Evolutionary conservation across 2,329 filamentous ascomycete species (phyloP).

Genomic region (Alternaria sp.): DNA sequence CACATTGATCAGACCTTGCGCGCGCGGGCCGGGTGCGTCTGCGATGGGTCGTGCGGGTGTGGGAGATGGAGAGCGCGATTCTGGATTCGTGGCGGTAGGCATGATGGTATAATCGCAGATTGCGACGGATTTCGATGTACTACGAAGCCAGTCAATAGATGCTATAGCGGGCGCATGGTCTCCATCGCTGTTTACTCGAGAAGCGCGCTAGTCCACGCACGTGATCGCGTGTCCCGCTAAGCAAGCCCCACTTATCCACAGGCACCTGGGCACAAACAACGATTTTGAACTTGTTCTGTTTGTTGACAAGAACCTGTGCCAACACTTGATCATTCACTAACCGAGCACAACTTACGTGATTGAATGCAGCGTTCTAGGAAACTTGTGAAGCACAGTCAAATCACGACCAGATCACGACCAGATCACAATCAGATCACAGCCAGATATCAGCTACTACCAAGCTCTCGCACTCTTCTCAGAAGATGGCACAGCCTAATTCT

Average conservation of each 20-base stretch:
- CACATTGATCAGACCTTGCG: constrained; percentile 64
- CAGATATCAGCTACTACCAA: neutral
- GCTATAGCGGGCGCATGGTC: neutral
- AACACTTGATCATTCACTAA: neutral
- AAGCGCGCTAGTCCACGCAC: constrained; percentile 18
- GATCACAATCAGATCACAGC: neutral
- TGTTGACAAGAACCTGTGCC: neutral
- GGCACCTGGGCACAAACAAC: neutral
- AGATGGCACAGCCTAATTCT: neutral
- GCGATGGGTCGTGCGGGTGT: constrained; percentile 60
- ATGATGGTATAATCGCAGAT: constrained; percentile 19
- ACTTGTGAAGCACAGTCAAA: neutral
- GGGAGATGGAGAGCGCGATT: constrained; percentile 57
- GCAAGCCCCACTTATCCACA: constrained; percentile 6
- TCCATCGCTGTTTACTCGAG: constrained; percentile 15
- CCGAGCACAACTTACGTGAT: neutral
- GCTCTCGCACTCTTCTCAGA: neutral
- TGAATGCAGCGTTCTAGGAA: neutral
- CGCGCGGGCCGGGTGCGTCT: constrained; percentile 64
- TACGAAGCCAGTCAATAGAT: neutral
- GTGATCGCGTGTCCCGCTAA: constrained; percentile 16
- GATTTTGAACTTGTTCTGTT: neutral
- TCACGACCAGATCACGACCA: neutral
- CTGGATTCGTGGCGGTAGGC: constrained; percentile 36
- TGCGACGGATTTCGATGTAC: neutral